phyloP scores from a whole-genome alignment of 305 asterid genomes.

The Plantago coronopus region DNA sequence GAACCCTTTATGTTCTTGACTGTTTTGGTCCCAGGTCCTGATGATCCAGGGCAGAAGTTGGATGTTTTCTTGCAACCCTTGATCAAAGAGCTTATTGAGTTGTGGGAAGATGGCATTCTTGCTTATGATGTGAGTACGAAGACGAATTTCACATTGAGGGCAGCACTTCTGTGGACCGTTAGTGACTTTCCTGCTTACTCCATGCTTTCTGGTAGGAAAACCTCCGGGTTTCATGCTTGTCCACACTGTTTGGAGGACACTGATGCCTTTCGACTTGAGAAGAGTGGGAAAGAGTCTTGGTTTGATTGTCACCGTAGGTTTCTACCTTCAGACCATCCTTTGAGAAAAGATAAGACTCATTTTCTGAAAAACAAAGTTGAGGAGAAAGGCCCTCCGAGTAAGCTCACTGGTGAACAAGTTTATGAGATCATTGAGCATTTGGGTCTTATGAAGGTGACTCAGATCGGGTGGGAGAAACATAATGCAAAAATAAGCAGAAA shows the following conservation, averaged over 20 bases:
- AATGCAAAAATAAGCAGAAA: no score
- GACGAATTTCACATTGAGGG: background rate
- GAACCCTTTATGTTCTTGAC: no score
- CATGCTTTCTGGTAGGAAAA: background rate
- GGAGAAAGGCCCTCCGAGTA: no score
- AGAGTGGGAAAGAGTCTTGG: background rate
- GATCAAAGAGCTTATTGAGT: background rate
- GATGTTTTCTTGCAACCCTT: background rate
- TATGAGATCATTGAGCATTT: no score
- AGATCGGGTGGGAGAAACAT: no score
- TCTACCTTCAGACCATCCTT: background rate
- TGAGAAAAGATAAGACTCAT: background rate
- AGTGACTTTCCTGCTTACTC: background rate
- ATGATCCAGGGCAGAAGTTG: background rate
- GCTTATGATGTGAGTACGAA: no score
- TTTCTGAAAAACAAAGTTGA: no score
- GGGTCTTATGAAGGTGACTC: no score
- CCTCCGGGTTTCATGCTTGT: background rate
- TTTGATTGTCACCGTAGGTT: background rate
- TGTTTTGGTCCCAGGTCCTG: no score
- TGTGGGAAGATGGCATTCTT: no score
- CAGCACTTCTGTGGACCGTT: background rate
- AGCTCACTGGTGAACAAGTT: no score
- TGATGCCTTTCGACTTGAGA: background rate
- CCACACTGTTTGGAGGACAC: background rate